Percentiles rank a stretch among this genome's conserved stretches.
Conservation (phyloP, 129 eudicot species). For the Ambrosia artemisiifolia region DNA sequence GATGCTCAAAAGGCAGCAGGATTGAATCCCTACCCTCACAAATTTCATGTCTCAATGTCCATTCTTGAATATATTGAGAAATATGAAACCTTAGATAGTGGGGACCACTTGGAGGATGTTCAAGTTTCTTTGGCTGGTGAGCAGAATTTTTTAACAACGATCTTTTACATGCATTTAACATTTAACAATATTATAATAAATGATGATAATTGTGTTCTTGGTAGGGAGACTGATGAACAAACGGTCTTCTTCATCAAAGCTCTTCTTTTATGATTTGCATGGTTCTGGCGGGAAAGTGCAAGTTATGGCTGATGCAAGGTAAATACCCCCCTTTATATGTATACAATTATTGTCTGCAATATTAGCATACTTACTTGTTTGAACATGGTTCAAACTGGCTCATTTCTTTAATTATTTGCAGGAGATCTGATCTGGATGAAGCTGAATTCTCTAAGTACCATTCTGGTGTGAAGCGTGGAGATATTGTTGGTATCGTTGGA, state of each 20-base stretch:
- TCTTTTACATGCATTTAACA: neutral
- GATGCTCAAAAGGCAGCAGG: constrained; percentile 74
- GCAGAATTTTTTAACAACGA: neutral
- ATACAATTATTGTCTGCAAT: neutral
- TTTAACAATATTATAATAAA: neutral
- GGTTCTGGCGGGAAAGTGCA: constrained; percentile 88
- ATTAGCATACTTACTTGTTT: neutral
- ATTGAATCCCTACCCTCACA: constrained; percentile 85
- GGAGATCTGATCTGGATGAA: constrained; percentile 70
- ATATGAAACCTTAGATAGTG: constrained; percentile 54
- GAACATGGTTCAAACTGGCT: neutral
- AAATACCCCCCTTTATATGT: neutral
- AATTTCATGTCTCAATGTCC: constrained; percentile 52
- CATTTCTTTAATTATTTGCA: constrained; percentile 21
- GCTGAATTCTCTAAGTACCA: constrained; percentile 75
- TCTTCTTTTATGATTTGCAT: constrained; percentile 88
- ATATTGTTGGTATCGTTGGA: constrained; percentile 81
- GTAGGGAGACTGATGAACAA: constrained; percentile 85
- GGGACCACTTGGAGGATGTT: constrained; percentile 70
- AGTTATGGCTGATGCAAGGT: constrained; percentile 97
- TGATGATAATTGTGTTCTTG: constrained; percentile 12
- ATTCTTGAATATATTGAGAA: constrained; percentile 55
- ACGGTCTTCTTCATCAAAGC: constrained; percentile 72
- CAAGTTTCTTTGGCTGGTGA: constrained; percentile 76
- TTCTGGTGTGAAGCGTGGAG: constrained; percentile 86